Conservation (phyloP, 2,329 filamentous ascomycete genomes). For the Ceratocystiopsis sp. region DNA sequence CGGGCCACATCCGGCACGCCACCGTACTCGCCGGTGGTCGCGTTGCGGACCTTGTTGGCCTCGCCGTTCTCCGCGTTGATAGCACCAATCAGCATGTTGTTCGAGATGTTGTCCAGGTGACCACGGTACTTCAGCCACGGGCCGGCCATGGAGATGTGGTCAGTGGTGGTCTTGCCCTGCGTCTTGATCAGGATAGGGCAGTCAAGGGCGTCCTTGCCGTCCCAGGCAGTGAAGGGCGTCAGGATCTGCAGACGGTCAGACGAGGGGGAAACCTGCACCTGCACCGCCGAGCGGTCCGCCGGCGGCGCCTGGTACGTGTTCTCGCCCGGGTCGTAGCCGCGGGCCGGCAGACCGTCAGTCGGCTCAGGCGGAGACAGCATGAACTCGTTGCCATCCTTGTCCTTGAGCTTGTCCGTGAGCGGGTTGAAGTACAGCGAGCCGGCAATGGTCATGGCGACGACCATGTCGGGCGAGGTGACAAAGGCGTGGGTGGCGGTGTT, state of each 20-base stretch:
- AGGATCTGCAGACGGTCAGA: conserved; percentile 93
- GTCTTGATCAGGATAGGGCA: conserved; percentile 93
- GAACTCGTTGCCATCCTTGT: conserved; percentile 94
- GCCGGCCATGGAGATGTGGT: conserved; percentile 94
- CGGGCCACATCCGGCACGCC: conserved; percentile 86
- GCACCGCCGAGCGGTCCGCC: conserved; percentile 52
- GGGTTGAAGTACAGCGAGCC: conserved; percentile 68
- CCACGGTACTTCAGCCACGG: conserved; percentile 98
- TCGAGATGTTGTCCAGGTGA: conserved; percentile 97
- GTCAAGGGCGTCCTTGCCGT: conserved; percentile 74
- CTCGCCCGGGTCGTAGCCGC: conserved; percentile 74
- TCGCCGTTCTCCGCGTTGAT: conserved; percentile 92
- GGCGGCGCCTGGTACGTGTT: conserved; percentile 96
- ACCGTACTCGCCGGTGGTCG: conserved; percentile 65
- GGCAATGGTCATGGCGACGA: conserved; percentile 23
- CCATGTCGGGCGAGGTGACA: conserved; percentile 28
- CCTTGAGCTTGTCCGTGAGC: conserved; percentile 78
- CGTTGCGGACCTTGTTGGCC: conserved; percentile 95
- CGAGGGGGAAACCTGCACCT: conserved; percentile 68
- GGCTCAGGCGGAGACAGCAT: conserved; percentile 55
- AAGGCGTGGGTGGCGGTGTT: conserved; percentile 30
- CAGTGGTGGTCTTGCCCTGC: conserved; percentile 89
- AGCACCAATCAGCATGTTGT: conserved; percentile 98
- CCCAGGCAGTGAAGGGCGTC: conserved; percentile 70
- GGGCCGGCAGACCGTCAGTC: conserved; percentile 62